Evolutionary conservation across 2,329 filamentous ascomycete genomes (phyloP).

Genomic region (Periconia digitata): DNA sequence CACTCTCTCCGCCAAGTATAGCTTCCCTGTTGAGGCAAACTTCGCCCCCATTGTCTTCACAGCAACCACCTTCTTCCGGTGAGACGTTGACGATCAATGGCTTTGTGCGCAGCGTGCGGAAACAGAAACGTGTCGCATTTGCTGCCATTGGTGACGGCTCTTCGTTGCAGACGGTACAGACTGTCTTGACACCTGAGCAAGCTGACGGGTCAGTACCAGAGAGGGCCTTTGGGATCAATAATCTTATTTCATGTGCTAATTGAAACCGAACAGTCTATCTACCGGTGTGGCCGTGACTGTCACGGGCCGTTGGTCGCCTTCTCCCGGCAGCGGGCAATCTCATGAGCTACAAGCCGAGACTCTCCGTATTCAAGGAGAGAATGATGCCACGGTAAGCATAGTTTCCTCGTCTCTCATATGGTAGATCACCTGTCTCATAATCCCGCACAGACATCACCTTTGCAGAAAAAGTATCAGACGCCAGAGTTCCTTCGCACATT

Average conservation of each 20-base stretch:
- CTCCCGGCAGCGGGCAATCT: slow-evolving; percentile 67
- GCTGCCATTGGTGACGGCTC: slow-evolving; percentile 87
- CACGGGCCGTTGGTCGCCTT: slow-evolving; percentile 74
- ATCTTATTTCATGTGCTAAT: background rate
- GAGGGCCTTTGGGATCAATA: background rate
- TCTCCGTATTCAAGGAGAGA: slow-evolving; percentile 71
- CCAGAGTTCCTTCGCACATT: slow-evolving; percentile 85
- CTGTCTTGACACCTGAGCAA: slow-evolving; percentile 71
- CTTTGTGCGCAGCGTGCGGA: slow-evolving; percentile 80
- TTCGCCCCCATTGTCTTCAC: slow-evolving; percentile 36
- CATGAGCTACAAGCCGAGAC: slow-evolving; percentile 77
- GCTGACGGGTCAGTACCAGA: slow-evolving; percentile 66
- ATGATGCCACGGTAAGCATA: slow-evolving; percentile 72
- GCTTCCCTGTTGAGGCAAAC: slow-evolving; percentile 58
- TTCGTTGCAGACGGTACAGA: slow-evolving; percentile 76
- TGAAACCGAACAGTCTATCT: slow-evolving; percentile 62
- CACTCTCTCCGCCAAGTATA: slow-evolving; percentile 34
- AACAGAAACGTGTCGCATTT: slow-evolving; percentile 83
- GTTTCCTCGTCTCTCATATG: slow-evolving; percentile 1
- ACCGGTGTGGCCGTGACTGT: slow-evolving; percentile 80
- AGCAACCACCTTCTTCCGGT: slow-evolving; percentile 48
- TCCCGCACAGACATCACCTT: slow-evolving; percentile 71
- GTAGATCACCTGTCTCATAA: slow-evolving; percentile 20
- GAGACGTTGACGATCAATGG: slow-evolving; percentile 61
- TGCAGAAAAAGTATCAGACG: slow-evolving; percentile 96